Evolutionary conservation across 23 red algal species (phyloP).

Genomic region (Gracilaria caudata): DNA sequence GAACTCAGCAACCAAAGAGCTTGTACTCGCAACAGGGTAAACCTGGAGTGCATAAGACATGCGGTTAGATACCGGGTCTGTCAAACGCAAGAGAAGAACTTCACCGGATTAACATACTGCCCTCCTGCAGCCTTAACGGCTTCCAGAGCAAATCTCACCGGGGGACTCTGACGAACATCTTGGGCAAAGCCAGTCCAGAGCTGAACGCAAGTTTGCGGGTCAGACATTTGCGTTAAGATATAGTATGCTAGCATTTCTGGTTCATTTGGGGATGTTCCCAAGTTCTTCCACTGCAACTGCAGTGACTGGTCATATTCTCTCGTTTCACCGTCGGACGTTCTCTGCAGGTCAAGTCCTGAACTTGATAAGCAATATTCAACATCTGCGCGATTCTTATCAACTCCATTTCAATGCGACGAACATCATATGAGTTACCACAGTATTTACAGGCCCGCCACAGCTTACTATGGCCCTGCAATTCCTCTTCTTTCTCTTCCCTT

Average conservation of each 20-base stretch:
- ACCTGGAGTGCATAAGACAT: slow-evolving; percentile 45
- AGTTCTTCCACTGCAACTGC: slow-evolving; percentile 42
- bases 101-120: slow-evolving; percentile 10
- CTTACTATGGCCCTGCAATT: slow-evolving; percentile 5
- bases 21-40: slow-evolving; percentile 25
- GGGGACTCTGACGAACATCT: slow-evolving; percentile 27
- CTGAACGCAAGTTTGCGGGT: slow-evolving; percentile 45
- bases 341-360: slow-evolving; percentile 78
- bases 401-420: slow-evolving; percentile 66
- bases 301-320: slow-evolving; percentile 69
- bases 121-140: slow-evolving; percentile 14
- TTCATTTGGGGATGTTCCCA: too few species aligned
- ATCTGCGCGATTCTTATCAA: slow-evolving; percentile 61
- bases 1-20: slow-evolving; percentile 25
- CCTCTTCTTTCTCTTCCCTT: neutral
- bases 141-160: slow-evolving; percentile 46
- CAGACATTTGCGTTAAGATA: slow-evolving; percentile 36
- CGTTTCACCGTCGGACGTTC: slow-evolving; percentile 61
- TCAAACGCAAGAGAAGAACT: slow-evolving; percentile 45
- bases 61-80: slow-evolving; percentile 32
- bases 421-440: slow-evolving; percentile 61
- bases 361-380: slow-evolving; percentile 64
- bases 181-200: slow-evolving; percentile 17
- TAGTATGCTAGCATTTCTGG: slow-evolving; percentile 67
- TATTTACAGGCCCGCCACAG: slow-evolving; percentile 68